Conservation (phyloP, 805 yeast genomes). For the Barnettozyma sucrosica region DNA sequence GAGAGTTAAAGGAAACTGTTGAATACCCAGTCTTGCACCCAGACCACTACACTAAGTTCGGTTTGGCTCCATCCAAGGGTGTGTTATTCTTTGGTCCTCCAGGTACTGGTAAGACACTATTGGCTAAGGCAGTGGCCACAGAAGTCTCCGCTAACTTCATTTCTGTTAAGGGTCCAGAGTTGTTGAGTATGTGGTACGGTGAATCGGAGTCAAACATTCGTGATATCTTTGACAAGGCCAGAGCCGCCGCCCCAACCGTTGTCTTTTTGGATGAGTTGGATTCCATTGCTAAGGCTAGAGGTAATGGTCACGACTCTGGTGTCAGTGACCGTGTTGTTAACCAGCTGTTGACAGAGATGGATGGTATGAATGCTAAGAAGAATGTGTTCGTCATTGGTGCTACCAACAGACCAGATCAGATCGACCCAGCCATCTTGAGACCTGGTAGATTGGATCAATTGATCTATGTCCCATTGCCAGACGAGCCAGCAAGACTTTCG, state of each 20-base stretch:
- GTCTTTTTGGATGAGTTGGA: slow-evolving; percentile 97
- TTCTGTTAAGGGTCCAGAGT: slow-evolving; percentile 94
- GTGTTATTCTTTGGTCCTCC: slow-evolving; percentile 99
- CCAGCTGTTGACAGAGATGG: slow-evolving; percentile 96
- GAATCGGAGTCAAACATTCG: slow-evolving; percentile 96
- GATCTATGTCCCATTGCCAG: slow-evolving; percentile 98
- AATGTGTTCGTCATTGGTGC: slow-evolving; percentile 99
- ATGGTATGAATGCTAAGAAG: slow-evolving; percentile 99
- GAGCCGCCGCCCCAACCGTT: slow-evolving; percentile 99
- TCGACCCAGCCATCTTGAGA: slow-evolving; percentile 96
- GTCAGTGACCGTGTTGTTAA: slow-evolving; percentile 95
- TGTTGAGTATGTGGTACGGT: slow-evolving; percentile 98
- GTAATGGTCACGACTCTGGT: slow-evolving; percentile 97
- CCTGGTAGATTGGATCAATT: slow-evolving; percentile 99
- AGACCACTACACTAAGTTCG: slow-evolving; percentile 97
- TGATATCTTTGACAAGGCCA: slow-evolving; percentile 95
- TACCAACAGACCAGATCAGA: slow-evolving; percentile 98
- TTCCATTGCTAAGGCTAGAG: slow-evolving; percentile 96
- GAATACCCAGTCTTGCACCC: slow-evolving; percentile 99
- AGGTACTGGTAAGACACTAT: slow-evolving; percentile 98
- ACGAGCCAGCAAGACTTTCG: slow-evolving; percentile 87
- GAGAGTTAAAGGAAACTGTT: slow-evolving; percentile 96
- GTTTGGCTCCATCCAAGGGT: slow-evolving; percentile 97
- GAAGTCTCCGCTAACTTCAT: slow-evolving; percentile 98
- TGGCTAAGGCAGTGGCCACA: slow-evolving; percentile 98